A percentile compares a stretch with the other conserved stretches of the same genome.
Evolutionary conservation across 2,329 filamentous ascomycete species (phyloP).

Genomic region (Pseudogymnoascus sp.): DNA sequence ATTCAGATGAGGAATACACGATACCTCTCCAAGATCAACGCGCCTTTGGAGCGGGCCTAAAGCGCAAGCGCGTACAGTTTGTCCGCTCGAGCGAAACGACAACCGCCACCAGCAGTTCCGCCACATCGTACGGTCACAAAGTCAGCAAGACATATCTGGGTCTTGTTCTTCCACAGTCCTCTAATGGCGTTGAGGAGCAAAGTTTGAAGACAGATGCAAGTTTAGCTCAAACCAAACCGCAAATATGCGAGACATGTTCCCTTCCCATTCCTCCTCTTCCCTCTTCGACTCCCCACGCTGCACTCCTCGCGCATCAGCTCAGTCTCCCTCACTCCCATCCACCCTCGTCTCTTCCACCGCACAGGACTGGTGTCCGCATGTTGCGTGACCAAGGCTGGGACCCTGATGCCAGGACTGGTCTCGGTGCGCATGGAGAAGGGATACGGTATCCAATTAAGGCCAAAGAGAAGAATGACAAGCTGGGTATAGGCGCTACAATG

Average conservation of each 20-base stretch:
- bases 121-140: slow-evolving; percentile 20
- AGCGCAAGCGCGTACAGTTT: slow-evolving; percentile 53
- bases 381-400: slow-evolving; percentile 66
- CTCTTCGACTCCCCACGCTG: slow-evolving; percentile 41
- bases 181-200: background rate
- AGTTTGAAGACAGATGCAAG: background rate
- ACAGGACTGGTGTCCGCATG: slow-evolving; percentile 60
- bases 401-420: slow-evolving; percentile 61
- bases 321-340: slow-evolving; percentile 62
- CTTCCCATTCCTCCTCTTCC: slow-evolving; percentile 48
- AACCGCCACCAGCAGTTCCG: slow-evolving; percentile 15
- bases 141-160: slow-evolving; percentile 54
- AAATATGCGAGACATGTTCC: slow-evolving; percentile 51
- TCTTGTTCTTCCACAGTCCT: slow-evolving; percentile 45
- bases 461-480: slow-evolving; percentile 60
- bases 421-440: slow-evolving; percentile 63
- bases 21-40: slow-evolving; percentile 51
- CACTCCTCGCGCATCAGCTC: slow-evolving; percentile 64
- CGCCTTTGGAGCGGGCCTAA: slow-evolving; percentile 56
- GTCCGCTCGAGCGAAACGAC: slow-evolving; percentile 34
- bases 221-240: slow-evolving; percentile 9
- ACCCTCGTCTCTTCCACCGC: slow-evolving; percentile 63
- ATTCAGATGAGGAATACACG: slow-evolving; percentile 46
- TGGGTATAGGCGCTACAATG: slow-evolving; percentile 59
- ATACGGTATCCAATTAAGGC: slow-evolving; percentile 69